Base-by-base conservation (phyloP, 257 asterid species). In the Capsicum chinense region DNA sequence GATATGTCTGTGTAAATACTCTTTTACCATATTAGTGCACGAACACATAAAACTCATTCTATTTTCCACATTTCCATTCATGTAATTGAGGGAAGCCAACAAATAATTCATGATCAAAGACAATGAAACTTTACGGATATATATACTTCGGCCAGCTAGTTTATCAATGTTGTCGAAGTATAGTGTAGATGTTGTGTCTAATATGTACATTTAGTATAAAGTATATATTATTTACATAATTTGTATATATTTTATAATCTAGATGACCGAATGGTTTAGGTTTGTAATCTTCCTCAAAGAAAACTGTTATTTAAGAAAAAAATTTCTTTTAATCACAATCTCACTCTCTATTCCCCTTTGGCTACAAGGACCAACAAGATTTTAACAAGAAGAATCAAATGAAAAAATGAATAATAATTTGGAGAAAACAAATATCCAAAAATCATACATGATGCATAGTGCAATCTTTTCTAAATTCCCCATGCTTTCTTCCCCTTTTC, bases 391-490 rank as follows among this genome's bases (percentile, higher is more conserved):
- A 74, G 13, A 76, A 54, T 13, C 15, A 76, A 54, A 76, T 74
- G 17, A 26, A 6, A 76, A 76, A 26, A 52, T 3, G 3, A 76
- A 35, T 9, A 21, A 76, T 54, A 52, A 26, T 33, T 8, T 13
- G 16, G 21, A 54, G 4, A 21, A 74, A 50, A 19, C 3, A 50
- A 21, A 50, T 69, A 42, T 33, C 64, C 66, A 78, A 76, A 35
- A 78, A n/a, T 78, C 66, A 78, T 85, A 86, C 37, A 79, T 93
- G 98, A 80, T 93, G 98, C 56, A 90, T 7, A 17, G 92, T 91
- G 86, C 98, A 97, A 70, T 83, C 89, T 87, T 88, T 95, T 84
- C 98, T 93, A 69, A 74, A 93, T 89, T 92, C 98, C 5, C 99
- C 98, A 86, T 97, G 96, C 60, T 80, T 93, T 13, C 80, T 83